Evolutionary conservation across 495 filamentous ascomycete species (phyloP), one percentile per base, ranked within the genome.

Genomic region (Aspergillus nanangensis): DNA sequence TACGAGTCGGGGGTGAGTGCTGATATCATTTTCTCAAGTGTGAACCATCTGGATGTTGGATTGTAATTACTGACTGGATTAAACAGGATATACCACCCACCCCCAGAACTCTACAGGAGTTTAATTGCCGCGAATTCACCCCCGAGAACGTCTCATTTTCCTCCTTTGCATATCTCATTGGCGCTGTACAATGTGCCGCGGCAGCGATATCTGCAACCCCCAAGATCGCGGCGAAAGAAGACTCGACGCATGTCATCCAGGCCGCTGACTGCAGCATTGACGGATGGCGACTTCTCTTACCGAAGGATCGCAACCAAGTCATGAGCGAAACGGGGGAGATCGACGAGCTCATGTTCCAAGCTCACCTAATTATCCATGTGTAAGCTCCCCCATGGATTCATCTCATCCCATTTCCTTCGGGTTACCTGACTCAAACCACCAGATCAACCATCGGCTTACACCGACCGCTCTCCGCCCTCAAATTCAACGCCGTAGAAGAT

Each of bases 121-220:
- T 88, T 55, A 82, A 91, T 51, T 78, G 82, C 49, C 75, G 81
- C 25, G 65, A 81, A 39, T 89, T 90, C 53, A 68, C 74, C 3
- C 66, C 65, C 5, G 78, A 83, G 32, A 74, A 80, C 21, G 69
- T 71, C n/a, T 62, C 66, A n/a, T 91, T 87, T 56, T 90, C 86
- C 13, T 90, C 86, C 3, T 89, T 85, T 47, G 71, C 86, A 3
- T 90, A 91, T 53, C 83, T 87, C 9, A 80, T 91, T 40, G 71
- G 73, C 29, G 70, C 73, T 11, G 64, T 73, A 4, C 68, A 58
- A 15, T 59, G 63, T 34, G 38, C 51, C 0, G 63, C 51, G 14
- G 25, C 48, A 0, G 62, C 62, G 1, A 60, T 67, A 42, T 56
- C 53, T 1, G 44, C 45, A 20, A 38, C 22, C 0, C 62, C 62